Evolutionary conservation across 495 filamentous ascomycete genomes (phyloP).

Genomic region (Podospora fimiseda): DNA sequence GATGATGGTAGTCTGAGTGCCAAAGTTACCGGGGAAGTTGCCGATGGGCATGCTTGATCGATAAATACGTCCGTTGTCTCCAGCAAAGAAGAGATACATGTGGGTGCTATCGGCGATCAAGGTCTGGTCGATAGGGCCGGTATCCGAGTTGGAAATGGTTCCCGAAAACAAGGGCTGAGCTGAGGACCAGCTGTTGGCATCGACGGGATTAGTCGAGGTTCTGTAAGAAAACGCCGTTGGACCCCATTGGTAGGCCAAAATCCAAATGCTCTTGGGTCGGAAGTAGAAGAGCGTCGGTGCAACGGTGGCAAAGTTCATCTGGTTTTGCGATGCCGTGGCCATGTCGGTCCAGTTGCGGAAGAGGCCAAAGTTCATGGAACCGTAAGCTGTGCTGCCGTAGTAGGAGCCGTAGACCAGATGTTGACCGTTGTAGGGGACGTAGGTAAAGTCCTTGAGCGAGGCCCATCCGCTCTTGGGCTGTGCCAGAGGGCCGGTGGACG

Average conservation of each 20-base stretch:
- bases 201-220: conserved; percentile 51
- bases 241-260: conserved; percentile 58
- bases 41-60: conserved; percentile 51
- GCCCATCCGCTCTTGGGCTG: conserved; percentile 45
- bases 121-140: conserved; percentile 53
- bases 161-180: conserved; percentile 50
- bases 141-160: conserved; percentile 42
- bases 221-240: conserved; percentile 51
- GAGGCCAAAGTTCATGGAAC: conserved; percentile 52
- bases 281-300: conserved; percentile 60
- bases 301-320: conserved; percentile 44
- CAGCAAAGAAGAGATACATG: conserved; percentile 62
- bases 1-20: conserved; percentile 39
- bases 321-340: conserved; percentile 47
- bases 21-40: conserved; percentile 55
- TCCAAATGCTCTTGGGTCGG: conserved; percentile 51
- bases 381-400: conserved; percentile 35
- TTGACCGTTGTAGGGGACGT: conserved; percentile 43
- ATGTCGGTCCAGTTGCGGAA: conserved; percentile 53
- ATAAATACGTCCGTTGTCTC: conserved; percentile 61
- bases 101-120: conserved; percentile 51
- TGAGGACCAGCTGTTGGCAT: conserved; percentile 50
- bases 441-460: conserved; percentile 53
- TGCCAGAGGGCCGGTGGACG: conserved; percentile 41
- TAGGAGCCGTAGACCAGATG: conserved; percentile 48